phyloP scores from a whole-genome alignment of 225 moss, liverwort and hornwort species.

The Antitrichia curtipendula region DNA sequence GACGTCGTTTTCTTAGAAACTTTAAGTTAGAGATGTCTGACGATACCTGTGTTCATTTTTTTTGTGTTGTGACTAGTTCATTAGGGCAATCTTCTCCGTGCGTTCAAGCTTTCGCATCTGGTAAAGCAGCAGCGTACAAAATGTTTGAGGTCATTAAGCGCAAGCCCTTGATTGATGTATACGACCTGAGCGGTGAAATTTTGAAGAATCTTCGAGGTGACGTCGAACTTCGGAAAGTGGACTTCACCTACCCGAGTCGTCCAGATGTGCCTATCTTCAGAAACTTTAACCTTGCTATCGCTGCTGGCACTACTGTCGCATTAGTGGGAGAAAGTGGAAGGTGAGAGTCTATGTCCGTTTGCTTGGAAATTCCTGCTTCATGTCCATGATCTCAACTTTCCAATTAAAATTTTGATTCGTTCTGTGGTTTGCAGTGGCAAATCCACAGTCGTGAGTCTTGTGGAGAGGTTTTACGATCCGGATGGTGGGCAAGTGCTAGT shows the following conservation, averaged over 20 bases:
- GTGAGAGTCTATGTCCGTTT: background rate
- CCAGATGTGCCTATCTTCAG: conserved; percentile 73
- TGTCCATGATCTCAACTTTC: background rate
- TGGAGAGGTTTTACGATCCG: conserved; percentile 94
- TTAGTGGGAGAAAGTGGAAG: conserved; percentile 88
- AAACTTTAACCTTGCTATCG: conserved; percentile 60
- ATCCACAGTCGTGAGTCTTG: conserved; percentile 78
- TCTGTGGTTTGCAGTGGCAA: conserved; percentile 46
- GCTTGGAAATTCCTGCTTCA: background rate
- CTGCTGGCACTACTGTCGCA: conserved; percentile 74
- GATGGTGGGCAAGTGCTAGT: conserved; percentile 59
- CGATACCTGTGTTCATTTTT: background rate
- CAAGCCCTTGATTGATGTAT: conserved; percentile 53
- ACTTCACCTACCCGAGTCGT: conserved; percentile 80
- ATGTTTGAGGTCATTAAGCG: conserved; percentile 84
- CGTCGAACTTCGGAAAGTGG: conserved; percentile 61
- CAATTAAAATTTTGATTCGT: background rate
- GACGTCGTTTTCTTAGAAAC: background rate
- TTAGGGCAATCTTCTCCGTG: conserved; percentile 69
- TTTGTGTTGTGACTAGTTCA: conserved; percentile 24
- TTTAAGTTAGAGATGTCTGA: background rate
- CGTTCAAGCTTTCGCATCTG: conserved; percentile 50
- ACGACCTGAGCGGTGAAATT: conserved; percentile 33
- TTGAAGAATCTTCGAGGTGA: conserved; percentile 42
- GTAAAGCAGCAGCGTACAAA: conserved; percentile 75